A percentile compares a stretch with the other conserved stretches of the same genome.
phyloP scores from a whole-genome alignment of 768 basidiomycete genomes.

The Tulasnella sp. region DNA sequence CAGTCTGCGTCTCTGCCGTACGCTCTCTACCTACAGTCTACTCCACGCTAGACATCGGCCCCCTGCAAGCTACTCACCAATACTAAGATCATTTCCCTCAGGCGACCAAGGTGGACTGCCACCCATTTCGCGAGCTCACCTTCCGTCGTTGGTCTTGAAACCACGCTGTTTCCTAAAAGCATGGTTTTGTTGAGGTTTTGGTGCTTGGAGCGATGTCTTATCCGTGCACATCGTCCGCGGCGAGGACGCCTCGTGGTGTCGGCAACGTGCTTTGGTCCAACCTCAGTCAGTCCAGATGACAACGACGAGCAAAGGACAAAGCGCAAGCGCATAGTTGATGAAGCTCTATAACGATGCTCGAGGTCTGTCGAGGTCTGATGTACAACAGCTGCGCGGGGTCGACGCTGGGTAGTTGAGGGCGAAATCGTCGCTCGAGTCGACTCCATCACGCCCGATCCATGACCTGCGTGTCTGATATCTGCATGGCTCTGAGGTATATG shows the following conservation, averaged over 20 bases:
- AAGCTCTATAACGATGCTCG: not conserved
- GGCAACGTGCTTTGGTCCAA: not conserved
- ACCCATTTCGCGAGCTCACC: not conserved
- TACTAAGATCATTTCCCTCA: not conserved
- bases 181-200: not conserved
- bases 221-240: not conserved
- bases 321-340: not conserved
- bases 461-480: not conserved
- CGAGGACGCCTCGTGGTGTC: not conserved
- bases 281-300: not conserved
- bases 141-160: not conserved
- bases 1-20: not conserved
- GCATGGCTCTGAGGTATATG: not conserved
- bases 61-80: not conserved
- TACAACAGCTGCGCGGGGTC: not conserved
- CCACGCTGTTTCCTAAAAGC: not conserved
- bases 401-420: not conserved
- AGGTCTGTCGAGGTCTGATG: not conserved
- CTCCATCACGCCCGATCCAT: not conserved
- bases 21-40: too few species aligned
- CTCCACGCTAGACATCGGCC: not conserved
- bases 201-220: not conserved
- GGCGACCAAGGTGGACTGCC: not conserved
- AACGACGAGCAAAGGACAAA: not conserved
- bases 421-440: not conserved